These are phyloP conservation scores for Stagonosporopsis rhizophila DNA, from an alignment of 2,329 filamentous ascomycete species.

Conservation along the genomic window DNA sequence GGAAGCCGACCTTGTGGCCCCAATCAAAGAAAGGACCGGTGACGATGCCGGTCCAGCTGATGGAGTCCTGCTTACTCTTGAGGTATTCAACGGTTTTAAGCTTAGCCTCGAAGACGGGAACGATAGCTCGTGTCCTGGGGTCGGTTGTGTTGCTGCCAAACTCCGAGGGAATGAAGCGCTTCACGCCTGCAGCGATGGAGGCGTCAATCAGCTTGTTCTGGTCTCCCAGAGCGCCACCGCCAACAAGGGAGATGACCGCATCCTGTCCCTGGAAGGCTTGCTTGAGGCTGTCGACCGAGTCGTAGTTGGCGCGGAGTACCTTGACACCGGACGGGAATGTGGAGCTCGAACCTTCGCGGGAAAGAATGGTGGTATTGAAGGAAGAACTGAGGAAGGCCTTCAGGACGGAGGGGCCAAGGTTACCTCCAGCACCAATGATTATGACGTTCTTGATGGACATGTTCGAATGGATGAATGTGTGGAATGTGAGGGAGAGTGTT, in stretches of 20 bases:
- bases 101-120: constrained; percentile 64
- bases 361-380: constrained; percentile 64
- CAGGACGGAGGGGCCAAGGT: constrained; percentile 53
- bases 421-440: constrained; percentile 54
- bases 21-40: constrained; percentile 58
- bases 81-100: constrained; percentile 60
- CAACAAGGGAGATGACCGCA: constrained; percentile 61
- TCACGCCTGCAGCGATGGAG: constrained; percentile 65
- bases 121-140: constrained; percentile 45
- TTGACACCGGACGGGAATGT: constrained; percentile 51
- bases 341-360: constrained; percentile 56
- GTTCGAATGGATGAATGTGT: neutral
- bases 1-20: constrained; percentile 58
- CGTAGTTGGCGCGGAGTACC: constrained; percentile 58
- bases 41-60: constrained; percentile 62
- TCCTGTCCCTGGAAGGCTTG: constrained; percentile 63
- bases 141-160: constrained; percentile 57
- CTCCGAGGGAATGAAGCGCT: constrained; percentile 68
- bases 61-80: constrained; percentile 53
- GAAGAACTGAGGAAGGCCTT: constrained; percentile 50
- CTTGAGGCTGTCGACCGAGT: constrained; percentile 57
- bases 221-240: constrained; percentile 49
- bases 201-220: constrained; percentile 65
- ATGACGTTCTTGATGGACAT: constrained; percentile 54
- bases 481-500: neutral